Evolutionary conservation across 1,284 basidiomycete genomes (phyloP).

Genomic region (Mrakiaceae sp.): DNA sequence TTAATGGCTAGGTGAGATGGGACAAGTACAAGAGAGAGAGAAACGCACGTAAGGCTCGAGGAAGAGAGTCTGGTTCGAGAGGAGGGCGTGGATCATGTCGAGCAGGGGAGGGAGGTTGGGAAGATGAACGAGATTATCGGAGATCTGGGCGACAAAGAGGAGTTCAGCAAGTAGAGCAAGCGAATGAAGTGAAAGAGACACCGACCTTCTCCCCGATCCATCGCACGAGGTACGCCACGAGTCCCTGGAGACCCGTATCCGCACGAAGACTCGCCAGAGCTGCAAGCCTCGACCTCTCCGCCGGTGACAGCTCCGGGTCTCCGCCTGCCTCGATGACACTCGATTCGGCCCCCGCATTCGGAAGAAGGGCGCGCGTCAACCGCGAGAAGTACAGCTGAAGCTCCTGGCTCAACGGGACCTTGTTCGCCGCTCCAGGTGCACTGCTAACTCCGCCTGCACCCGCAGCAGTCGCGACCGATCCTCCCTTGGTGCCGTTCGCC

Average conservation of each 20-base stretch:
- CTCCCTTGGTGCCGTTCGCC: neutral
- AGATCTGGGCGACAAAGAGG: neutral
- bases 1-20: neutral
- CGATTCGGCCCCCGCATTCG: slow-evolving; percentile 33
- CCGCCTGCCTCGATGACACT: neutral
- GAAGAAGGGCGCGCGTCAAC: slow-evolving; percentile 72
- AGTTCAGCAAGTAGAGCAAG: slow-evolving; percentile 11
- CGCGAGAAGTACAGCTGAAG: slow-evolving; percentile 91
- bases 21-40: neutral
- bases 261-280: slow-evolving; percentile 78
- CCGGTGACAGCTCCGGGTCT: slow-evolving; percentile 22
- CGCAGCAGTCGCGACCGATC: neutral
- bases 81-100: slow-evolving; percentile 66
- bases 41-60: slow-evolving; percentile 84
- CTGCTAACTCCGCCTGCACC: neutral
- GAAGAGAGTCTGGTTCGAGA: slow-evolving; percentile 79
- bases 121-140: slow-evolving; percentile 26
- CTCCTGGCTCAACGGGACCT: slow-evolving; percentile 87
- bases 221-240: slow-evolving; percentile 89
- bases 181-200: slow-evolving; percentile 15
- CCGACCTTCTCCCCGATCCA: slow-evolving; percentile 74
- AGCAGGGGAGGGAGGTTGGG: slow-evolving; percentile 63
- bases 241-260: slow-evolving; percentile 84
- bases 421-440: slow-evolving; percentile 49
- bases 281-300: slow-evolving; percentile 56